Percentiles rank a stretch among this genome's conserved stretches.
Evolutionary conservation across 2,329 filamentous ascomycete species (phyloP).

Genomic region (Blastomyces emzantsi): DNA sequence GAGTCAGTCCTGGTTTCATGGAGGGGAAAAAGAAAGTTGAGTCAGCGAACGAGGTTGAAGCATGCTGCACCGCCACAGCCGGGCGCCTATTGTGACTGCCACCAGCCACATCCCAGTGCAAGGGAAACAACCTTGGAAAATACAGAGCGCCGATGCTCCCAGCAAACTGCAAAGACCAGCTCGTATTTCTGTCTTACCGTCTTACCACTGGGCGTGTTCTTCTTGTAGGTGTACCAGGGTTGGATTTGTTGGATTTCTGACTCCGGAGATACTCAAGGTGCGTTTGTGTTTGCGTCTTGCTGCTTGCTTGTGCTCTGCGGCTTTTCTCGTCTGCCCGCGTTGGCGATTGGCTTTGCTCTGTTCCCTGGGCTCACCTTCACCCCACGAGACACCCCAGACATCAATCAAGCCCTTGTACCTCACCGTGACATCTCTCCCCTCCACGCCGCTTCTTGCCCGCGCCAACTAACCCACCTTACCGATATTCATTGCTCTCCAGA

Average conservation of each 20-base stretch:
- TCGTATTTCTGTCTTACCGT: not conserved
- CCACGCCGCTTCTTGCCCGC: not conserved
- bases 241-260: not conserved
- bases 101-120: slow-evolving; percentile 7
- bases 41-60: not conserved
- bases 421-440: slow-evolving; percentile 2
- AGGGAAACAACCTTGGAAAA: not conserved
- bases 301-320: not conserved
- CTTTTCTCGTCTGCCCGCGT: not conserved
- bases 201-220: not conserved
- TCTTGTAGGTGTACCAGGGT: not conserved
- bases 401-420: not conserved
- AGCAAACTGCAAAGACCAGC: not conserved
- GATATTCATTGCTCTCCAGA: not conserved
- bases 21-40: not conserved
- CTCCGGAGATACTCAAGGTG: not conserved
- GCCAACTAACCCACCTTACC: not conserved
- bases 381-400: slow-evolving; percentile 8
- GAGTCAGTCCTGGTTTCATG: not conserved
- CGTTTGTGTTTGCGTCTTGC: not conserved
- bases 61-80: not conserved
- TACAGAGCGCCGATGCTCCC: not conserved
- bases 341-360: not conserved
- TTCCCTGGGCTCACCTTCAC: not conserved
- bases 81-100: not conserved